Conservation (phyloP, 805 yeast genomes). For the Cyberlindnera nakhonratchasimensis region DNA sequence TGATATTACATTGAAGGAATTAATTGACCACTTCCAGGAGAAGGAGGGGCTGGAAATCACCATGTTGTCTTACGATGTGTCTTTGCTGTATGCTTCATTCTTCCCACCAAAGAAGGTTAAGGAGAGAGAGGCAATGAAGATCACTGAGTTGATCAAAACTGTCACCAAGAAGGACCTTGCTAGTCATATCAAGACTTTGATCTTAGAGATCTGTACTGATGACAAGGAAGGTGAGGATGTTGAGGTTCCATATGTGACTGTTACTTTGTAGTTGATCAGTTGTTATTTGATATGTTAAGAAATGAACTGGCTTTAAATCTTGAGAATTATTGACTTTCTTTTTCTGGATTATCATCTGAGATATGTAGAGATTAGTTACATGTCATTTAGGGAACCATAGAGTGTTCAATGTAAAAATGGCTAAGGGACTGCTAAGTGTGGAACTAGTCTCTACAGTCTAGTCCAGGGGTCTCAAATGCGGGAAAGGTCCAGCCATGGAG, state of each 20-base stretch:
- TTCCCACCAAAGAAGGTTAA: constrained; percentile 87
- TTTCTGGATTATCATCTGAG: no score
- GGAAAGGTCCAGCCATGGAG: no score
- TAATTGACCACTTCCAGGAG: constrained; percentile 70
- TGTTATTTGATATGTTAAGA: not conserved
- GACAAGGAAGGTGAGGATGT: constrained; percentile 93
- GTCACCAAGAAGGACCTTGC: constrained; percentile 84
- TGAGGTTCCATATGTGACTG: constrained; percentile 84
- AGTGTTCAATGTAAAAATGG: no score
- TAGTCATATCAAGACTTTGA: constrained; percentile 66
- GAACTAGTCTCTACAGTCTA: no score
- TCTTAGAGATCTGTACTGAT: constrained; percentile 89
- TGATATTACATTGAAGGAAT: constrained; percentile 68
- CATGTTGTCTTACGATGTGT: constrained; percentile 90
- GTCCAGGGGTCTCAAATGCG: no score
- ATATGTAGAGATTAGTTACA: no score
- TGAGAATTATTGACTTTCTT: no score
- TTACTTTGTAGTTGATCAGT: constrained; percentile 40
- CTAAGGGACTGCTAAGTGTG: no score
- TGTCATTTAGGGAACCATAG: no score
- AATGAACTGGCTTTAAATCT: not conserved
- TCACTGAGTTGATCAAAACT: constrained; percentile 75
- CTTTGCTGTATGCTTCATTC: constrained; percentile 87
- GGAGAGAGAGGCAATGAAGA: constrained; percentile 64
- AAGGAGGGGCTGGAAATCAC: constrained; percentile 84